These are phyloP conservation scores for Pulicaria dysenterica DNA, from an alignment of 129 eudicot species.

Conservation along the genomic window DNA sequence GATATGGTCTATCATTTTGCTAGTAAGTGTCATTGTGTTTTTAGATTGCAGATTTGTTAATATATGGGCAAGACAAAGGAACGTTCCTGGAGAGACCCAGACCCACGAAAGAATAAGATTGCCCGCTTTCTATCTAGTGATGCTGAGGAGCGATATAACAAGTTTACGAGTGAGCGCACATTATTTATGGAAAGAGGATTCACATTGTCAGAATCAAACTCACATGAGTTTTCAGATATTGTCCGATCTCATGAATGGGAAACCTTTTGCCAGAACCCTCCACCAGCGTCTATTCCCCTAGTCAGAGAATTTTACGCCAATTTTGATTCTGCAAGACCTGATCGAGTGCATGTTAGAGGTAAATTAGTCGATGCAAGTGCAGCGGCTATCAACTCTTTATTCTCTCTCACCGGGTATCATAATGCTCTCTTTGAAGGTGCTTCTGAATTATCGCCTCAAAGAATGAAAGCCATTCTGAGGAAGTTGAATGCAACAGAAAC, in stretches of 20 bases:
- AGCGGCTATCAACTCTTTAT: constrained; percentile 7
- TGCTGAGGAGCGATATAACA: neutral
- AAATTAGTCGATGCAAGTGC: neutral
- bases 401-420: neutral
- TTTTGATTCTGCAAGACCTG: neutral
- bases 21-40: neutral
- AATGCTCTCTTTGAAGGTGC: neutral
- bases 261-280: neutral
- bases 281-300: neutral
- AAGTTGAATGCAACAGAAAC: neutral
- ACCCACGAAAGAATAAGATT: neutral
- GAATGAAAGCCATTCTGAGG: neutral
- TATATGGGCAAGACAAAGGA: constrained; percentile 7
- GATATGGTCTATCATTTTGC: neutral
- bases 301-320: neutral
- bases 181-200: constrained; percentile 11
- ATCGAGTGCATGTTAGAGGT: neutral
- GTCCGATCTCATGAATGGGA: constrained; percentile 2
- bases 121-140: too few species aligned
- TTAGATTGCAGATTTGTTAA: neutral
- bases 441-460: neutral
- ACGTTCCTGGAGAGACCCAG: constrained; percentile 1
- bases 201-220: neutral
- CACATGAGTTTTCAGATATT: neutral
- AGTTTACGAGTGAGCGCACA: neutral